These are phyloP conservation scores for Cicer yamashitae DNA, from an alignment of 306 rosid genomes.

Conservation along the genomic window DNA sequence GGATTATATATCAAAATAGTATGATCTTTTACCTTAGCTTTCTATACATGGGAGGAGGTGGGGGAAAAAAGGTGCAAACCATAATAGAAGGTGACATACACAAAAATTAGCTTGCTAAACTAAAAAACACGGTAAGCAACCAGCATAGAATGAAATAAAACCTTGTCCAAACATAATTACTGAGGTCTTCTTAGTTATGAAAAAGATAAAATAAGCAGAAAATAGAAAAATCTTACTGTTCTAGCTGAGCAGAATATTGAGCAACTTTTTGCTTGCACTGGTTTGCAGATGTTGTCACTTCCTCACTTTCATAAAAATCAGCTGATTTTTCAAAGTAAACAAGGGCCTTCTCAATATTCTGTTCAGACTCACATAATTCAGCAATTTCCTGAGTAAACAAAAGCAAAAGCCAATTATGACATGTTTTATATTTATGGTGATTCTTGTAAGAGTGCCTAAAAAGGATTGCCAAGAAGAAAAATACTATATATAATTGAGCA, in stretches of 20 bases:
- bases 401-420: conserved; percentile 30
- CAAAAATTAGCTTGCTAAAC: conserved; percentile 12
- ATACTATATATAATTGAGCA: not conserved
- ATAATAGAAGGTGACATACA: not conserved
- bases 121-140: not conserved
- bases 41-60: not conserved
- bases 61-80: not conserved
- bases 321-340: conserved; percentile 87
- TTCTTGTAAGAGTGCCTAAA: conserved; percentile 2
- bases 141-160: conserved; percentile 11
- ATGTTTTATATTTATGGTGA: conserved; percentile 16
- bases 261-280: conserved; percentile 98
- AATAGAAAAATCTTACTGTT: conserved; percentile 66
- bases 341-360: conserved; percentile 77
- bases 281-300: conserved; percentile 81
- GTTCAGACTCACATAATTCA: conserved; percentile 81
- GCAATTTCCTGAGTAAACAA: conserved; percentile 79
- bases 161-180: not conserved
- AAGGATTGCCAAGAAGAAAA: conserved; percentile 18
- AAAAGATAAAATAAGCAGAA: conserved; percentile 28
- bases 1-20: conserved; percentile 24
- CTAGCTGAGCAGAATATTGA: conserved; percentile 90
- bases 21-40: conserved; percentile 10
- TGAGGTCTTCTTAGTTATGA: not conserved
- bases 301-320: conserved; percentile 87